phyloP scores from a whole-genome alignment of 371 early-diverging fungal species.

The Amoeboaphelidium occidentale region DNA sequence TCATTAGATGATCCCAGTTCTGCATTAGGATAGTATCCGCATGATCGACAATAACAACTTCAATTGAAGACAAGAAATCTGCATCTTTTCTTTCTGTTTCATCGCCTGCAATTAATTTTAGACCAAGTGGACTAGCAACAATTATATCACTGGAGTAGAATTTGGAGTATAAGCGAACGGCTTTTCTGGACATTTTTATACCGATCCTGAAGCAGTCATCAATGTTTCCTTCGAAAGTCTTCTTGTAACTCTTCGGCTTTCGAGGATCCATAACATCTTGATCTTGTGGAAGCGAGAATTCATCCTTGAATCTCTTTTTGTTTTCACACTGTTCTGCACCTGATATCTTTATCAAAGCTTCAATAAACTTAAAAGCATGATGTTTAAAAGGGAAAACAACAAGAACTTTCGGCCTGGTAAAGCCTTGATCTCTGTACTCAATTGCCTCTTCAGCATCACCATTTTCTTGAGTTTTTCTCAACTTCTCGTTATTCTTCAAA shows the following conservation, averaged over 20 bases:
- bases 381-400: slow-evolving; percentile 71
- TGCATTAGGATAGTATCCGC: slow-evolving; percentile 76
- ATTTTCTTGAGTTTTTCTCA: slow-evolving; percentile 17
- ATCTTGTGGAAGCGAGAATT: slow-evolving; percentile 29
- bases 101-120: slow-evolving; percentile 55
- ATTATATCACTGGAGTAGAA: slow-evolving; percentile 78
- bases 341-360: slow-evolving; percentile 40
- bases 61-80: slow-evolving; percentile 81
- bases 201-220: slow-evolving; percentile 91
- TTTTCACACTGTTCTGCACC: slow-evolving; percentile 60
- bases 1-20: slow-evolving; percentile 85
- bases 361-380: slow-evolving; percentile 46
- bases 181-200: slow-evolving; percentile 55
- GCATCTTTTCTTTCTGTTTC: slow-evolving; percentile 61
- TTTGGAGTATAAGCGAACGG: slow-evolving; percentile 56
- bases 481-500: slow-evolving; percentile 45
- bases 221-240: slow-evolving; percentile 72
- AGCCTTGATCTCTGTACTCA: slow-evolving; percentile 80
- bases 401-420: slow-evolving; percentile 74
- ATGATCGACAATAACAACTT: slow-evolving; percentile 63
- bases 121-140: slow-evolving; percentile 72
- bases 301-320: slow-evolving; percentile 46
- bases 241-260: slow-evolving; percentile 33
- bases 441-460: slow-evolving; percentile 7
- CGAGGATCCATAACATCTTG: slow-evolving; percentile 8